Evolutionary conservation across 2,329 filamentous ascomycete species (phyloP), one percentile per base, ranked within the genome.

Genomic region (Calonectria crousiana): DNA sequence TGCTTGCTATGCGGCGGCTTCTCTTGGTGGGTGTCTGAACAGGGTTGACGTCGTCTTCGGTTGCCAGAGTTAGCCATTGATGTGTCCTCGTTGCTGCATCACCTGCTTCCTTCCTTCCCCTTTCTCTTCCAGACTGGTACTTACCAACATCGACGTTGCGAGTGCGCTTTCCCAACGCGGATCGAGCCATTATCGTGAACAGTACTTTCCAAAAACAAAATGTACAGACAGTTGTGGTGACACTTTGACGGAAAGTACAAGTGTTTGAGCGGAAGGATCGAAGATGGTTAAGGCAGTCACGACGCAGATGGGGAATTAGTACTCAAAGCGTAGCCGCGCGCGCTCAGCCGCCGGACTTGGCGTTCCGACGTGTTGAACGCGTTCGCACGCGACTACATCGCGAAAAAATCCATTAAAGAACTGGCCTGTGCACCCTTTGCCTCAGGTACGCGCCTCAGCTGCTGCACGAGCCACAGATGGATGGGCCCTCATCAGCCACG

Each of bases 21-120:
- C 87, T 85, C 77, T 91, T 91, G 51, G 84, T 78, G 52, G 88
- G 86, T 41, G 82, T 82, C 67, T 83, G 81, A 67, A 75, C 65
- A 49, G 72, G 78, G 77, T 51, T 79, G 26, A 69, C 32, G 70
- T 77, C 82, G 82, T 69, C 60, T 65, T 69, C 14, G 34, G 64
- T 32, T 47, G 67, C 56, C 28, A n/a, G 67, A 47, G 69, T 77
- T 72, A 81, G 78, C 71, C 77, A 69, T 60, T 52, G 62, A 36
- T n/a, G 20, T 38, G 66, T 20, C 60, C 36, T 30, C 38, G 20
- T 16, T 77, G 70, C 30, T 73, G 75, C 47, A 38, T 36, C 49
- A n/a, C 30, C 44, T 20, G 30, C 53, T n/a, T 28, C 23, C 66
- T 51, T 56, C 64, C 20, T 69, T 73, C 30, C 52, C 52, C 64